Conservation (phyloP, 768 basidiomycete species). For the Gautieria morchelliformis region DNA sequence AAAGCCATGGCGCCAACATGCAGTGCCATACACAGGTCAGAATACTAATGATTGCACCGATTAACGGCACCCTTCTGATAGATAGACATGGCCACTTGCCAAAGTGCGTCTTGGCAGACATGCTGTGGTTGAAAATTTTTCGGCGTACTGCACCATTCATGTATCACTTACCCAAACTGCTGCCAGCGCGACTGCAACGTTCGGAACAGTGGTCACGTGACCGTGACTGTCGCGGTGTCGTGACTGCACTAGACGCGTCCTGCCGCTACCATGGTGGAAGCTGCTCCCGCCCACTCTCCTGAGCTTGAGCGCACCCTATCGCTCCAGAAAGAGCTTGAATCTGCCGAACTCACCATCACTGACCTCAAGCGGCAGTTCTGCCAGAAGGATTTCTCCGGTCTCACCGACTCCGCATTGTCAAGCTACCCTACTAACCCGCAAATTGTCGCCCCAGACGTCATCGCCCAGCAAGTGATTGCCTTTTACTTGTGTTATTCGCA, state of each 20-base stretch:
- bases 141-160: no score
- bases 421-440: conserved; percentile 29
- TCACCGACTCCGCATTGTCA: background rate
- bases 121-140: no score
- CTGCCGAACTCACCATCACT: conserved; percentile 1
- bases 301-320: conserved; percentile 7
- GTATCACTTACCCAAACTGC: no score
- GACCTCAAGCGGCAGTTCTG: conserved; percentile 4
- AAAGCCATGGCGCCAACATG: no score
- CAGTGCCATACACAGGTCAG: no score
- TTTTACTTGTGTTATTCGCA: background rate
- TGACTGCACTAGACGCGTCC: conserved; percentile 7
- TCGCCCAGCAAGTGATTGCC: conserved; percentile 48
- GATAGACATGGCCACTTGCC: no score
- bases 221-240: background rate
- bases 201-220: background rate
- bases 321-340: conserved; percentile 3
- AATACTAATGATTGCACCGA: no score
- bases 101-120: no score
- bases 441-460: conserved; percentile 47
- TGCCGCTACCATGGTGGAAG: background rate
- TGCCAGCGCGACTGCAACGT: no score
- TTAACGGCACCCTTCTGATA: no score
- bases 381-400: conserved; percentile 3
- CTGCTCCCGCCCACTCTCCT: background rate